A percentile compares a stretch with the other conserved stretches of the same genome.
Conservation (phyloP, 139 green algal species). For the Trebouxia sp. region DNA sequence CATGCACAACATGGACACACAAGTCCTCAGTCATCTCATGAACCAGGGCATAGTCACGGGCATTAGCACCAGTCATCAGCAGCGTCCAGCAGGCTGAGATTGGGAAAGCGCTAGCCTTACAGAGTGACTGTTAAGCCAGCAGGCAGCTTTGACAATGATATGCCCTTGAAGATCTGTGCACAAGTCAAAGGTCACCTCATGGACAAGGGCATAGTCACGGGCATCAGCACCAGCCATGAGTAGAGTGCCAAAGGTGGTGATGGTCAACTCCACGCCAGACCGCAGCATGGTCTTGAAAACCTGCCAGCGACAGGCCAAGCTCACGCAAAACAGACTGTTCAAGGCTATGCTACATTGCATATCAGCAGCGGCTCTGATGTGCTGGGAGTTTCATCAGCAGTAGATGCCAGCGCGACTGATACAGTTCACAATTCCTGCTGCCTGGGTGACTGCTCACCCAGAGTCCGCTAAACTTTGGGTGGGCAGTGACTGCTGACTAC, state of each 20-base stretch:
- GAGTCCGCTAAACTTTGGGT: no score
- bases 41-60: background rate
- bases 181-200: background rate
- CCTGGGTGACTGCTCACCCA: no score
- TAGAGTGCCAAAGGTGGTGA: conserved; percentile 74
- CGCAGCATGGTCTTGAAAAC: conserved; percentile 58
- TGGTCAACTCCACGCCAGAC: conserved; percentile 64
- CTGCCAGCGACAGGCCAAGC: conserved; percentile 28
- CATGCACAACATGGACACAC: no score
- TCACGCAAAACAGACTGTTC: background rate
- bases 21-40: background rate
- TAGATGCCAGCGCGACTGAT: no score
- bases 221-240: conserved; percentile 62
- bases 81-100: conserved; percentile 74
- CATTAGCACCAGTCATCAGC: conserved; percentile 59
- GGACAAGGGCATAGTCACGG: background rate
- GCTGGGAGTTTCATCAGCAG: no score
- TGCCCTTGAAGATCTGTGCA: no score
- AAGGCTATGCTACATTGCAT: background rate
- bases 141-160: no score
- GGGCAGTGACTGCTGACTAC: no score
- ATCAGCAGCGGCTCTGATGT: background rate
- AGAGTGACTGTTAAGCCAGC: no score
- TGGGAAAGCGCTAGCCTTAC: no score
- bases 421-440: no score